These are phyloP conservation scores for Piper betle DNA, from an alignment of 164 flowering plant genomes.

Conservation along the genomic window DNA sequence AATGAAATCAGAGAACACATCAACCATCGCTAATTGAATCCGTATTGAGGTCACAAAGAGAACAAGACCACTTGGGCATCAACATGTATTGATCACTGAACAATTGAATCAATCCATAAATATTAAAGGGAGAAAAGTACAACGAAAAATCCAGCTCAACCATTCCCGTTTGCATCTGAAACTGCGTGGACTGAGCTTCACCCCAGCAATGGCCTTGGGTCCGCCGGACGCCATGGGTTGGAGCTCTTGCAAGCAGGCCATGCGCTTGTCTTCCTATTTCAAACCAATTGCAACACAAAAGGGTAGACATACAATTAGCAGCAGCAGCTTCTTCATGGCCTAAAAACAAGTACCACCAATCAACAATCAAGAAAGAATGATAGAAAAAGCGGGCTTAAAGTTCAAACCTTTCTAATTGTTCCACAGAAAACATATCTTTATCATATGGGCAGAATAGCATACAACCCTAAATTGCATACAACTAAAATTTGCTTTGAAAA, in stretches of 20 bases:
- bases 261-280: slow-evolving; percentile 69
- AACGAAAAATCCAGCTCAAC: slow-evolving; percentile 13
- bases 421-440: too few species aligned
- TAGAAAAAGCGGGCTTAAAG: too few species aligned
- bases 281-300: slow-evolving; percentile 7
- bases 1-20: not conserved
- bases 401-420: too few species aligned
- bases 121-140: too few species aligned
- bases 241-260: slow-evolving; percentile 84
- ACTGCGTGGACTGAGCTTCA: slow-evolving; percentile 65
- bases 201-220: slow-evolving; percentile 44
- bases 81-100: too few species aligned
- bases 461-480: too few species aligned
- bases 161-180: slow-evolving; percentile 90
- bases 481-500: too few species aligned
- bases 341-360: too few species aligned
- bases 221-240: slow-evolving; percentile 81
- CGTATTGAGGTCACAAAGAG: not conserved
- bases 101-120: too few species aligned
- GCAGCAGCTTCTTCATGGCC: too few species aligned
- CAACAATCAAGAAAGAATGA: too few species aligned
- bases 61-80: not conserved
- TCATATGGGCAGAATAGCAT: too few species aligned
- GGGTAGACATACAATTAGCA: not conserved
- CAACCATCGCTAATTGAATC: not conserved